phyloP scores from a whole-genome alignment of 345 rosid genomes.

The Ricinus communis region DNA sequence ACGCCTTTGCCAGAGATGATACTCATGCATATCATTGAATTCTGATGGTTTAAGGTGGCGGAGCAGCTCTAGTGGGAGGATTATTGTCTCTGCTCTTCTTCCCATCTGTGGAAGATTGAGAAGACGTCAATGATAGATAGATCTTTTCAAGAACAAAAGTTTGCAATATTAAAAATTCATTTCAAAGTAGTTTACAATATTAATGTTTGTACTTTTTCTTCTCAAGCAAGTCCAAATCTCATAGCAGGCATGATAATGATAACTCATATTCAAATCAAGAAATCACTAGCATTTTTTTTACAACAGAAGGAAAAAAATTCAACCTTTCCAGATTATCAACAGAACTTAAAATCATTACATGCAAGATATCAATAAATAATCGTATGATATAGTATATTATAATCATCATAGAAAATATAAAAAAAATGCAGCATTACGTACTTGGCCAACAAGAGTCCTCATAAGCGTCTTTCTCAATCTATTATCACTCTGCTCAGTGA shows the following conservation, averaged over 20 bases:
- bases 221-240: too few species aligned
- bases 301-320: too few species aligned
- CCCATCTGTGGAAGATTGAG: constrained; percentile 51
- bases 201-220: too few species aligned
- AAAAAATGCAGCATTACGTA: constrained; percentile 29
- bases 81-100: constrained; percentile 77
- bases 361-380: too few species aligned
- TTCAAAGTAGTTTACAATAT: too few species aligned
- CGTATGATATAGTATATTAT: too few species aligned
- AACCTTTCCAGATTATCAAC: too few species aligned
- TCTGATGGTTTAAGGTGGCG: constrained; percentile 81
- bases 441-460: constrained; percentile 93
- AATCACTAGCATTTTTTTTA: too few species aligned
- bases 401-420: background rate
- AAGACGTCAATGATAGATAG: background rate
- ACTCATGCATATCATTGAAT: constrained; percentile 64
- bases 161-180: background rate
- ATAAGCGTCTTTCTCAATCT: constrained; percentile 81
- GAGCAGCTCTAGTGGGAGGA: constrained; percentile 84
- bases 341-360: too few species aligned
- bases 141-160: background rate
- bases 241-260: too few species aligned
- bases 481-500: constrained; percentile 83
- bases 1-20: constrained; percentile 79
- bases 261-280: too few species aligned